Conservation (phyloP, 345 rosid genomes). For the Rubroshorea leprosula region DNA sequence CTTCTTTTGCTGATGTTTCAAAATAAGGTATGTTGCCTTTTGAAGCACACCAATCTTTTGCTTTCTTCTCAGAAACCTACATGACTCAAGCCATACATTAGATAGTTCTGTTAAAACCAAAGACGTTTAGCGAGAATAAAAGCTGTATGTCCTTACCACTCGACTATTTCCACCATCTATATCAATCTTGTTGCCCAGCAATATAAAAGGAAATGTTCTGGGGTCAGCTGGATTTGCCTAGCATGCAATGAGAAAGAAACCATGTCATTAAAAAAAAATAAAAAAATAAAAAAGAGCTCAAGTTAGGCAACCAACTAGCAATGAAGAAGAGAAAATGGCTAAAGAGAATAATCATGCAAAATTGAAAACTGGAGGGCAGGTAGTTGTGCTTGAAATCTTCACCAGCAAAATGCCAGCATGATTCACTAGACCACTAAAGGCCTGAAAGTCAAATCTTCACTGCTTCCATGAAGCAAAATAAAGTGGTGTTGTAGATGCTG, state of each 20-base stretch:
- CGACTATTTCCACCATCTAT: slow-evolving; percentile 98
- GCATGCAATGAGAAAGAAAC: slow-evolving; percentile 15
- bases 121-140: background rate
- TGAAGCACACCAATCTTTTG: slow-evolving; percentile 90
- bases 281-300: background rate
- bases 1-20: slow-evolving; percentile 97
- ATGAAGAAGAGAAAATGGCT: slow-evolving; percentile 1
- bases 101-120: slow-evolving; percentile 2
- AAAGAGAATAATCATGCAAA: slow-evolving; percentile 12
- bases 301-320: background rate
- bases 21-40: slow-evolving; percentile 85
- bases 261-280: slow-evolving; percentile 15
- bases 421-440: background rate
- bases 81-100: slow-evolving; percentile 6
- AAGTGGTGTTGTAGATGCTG: no score
- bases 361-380: background rate
- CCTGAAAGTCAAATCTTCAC: background rate
- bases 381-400: background rate
- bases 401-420: background rate
- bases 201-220: slow-evolving; percentile 67
- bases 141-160: slow-evolving; percentile 53
- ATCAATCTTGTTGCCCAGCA: slow-evolving; percentile 96
- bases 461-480: background rate
- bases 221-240: slow-evolving; percentile 88
- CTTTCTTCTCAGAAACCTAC: slow-evolving; percentile 97